phyloP scores from a whole-genome alignment of 768 basidiomycete genomes.

The Phylloporus rhodoxanthus region DNA sequence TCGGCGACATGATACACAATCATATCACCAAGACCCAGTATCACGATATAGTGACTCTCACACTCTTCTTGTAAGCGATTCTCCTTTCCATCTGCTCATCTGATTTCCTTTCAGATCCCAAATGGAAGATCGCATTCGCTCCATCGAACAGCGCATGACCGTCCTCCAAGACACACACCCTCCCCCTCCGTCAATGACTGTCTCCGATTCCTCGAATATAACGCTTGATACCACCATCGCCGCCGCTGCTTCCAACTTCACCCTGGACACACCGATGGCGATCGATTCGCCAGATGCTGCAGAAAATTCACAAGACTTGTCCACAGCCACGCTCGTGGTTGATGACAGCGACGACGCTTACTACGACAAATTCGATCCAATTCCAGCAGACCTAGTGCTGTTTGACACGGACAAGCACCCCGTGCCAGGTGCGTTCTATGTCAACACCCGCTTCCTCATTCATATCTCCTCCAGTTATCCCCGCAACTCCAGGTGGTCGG shows the following conservation, averaged over 20 bases:
- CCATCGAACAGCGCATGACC: constrained; percentile 30
- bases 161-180: constrained; percentile 5
- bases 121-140: constrained; percentile 34
- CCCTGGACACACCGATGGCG: constrained; percentile 3
- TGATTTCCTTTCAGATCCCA: constrained; percentile 27
- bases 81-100: neutral
- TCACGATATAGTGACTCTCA: constrained; percentile 38
- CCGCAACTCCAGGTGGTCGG: constrained; percentile 4
- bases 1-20: constrained; percentile 22
- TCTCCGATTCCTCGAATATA: constrained; percentile 15
- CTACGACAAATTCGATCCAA: constrained; percentile 42
- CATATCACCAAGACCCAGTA: constrained; percentile 18
- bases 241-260: neutral
- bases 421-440: constrained; percentile 4
- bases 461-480: neutral
- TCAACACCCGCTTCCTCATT: constrained; percentile 11
- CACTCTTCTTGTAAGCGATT: constrained; percentile 35
- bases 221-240: constrained; percentile 4
- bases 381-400: constrained; percentile 15
- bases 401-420: constrained; percentile 11
- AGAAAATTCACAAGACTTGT: constrained; percentile 21
- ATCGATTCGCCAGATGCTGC: constrained; percentile 11
- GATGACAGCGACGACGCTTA: constrained; percentile 42
- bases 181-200: constrained; percentile 12
- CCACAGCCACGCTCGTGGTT: constrained; percentile 16